Conservation (phyloP, 768 basidiomycete species). For the Fistulinella prunicolor region DNA sequence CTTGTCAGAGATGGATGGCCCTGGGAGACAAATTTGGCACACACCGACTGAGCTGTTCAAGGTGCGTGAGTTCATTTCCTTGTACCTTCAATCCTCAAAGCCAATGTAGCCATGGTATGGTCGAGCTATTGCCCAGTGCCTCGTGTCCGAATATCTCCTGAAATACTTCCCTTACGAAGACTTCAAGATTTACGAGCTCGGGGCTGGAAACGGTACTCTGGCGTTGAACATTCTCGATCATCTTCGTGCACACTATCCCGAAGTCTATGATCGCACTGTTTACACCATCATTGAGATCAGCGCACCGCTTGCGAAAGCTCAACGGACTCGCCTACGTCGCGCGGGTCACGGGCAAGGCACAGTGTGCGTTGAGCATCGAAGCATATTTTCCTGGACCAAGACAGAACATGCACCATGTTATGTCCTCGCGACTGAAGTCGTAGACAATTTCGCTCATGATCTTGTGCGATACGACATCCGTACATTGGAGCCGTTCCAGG, state of each 20-base stretch:
- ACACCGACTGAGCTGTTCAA: slow-evolving; percentile 98
- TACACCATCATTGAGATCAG: slow-evolving; percentile 98
- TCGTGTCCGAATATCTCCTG: slow-evolving; percentile 88
- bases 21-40: slow-evolving; percentile 94
- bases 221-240: slow-evolving; percentile 86
- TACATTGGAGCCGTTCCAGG: slow-evolving; percentile 82
- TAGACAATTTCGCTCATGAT: slow-evolving; percentile 99
- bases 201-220: slow-evolving; percentile 95
- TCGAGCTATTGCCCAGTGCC: slow-evolving; percentile 82
- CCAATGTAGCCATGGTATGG: slow-evolving; percentile 85
- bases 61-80: slow-evolving; percentile 40
- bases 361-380: slow-evolving; percentile 68
- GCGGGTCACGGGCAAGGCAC: slow-evolving; percentile 36
- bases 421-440: slow-evolving; percentile 92
- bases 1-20: slow-evolving; percentile 55
- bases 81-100: slow-evolving; percentile 5
- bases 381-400: slow-evolving; percentile 82
- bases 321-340: slow-evolving; percentile 60
- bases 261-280: slow-evolving; percentile 88
- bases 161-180: slow-evolving; percentile 97
- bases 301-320: slow-evolving; percentile 67
- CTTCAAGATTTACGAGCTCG: slow-evolving; percentile 94
- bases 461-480: slow-evolving; percentile 84
- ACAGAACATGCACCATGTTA: slow-evolving; percentile 84
- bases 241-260: slow-evolving; percentile 73